Conservation (phyloP, 306 rosid genomes). For the Cyclanthera cordifolia region DNA sequence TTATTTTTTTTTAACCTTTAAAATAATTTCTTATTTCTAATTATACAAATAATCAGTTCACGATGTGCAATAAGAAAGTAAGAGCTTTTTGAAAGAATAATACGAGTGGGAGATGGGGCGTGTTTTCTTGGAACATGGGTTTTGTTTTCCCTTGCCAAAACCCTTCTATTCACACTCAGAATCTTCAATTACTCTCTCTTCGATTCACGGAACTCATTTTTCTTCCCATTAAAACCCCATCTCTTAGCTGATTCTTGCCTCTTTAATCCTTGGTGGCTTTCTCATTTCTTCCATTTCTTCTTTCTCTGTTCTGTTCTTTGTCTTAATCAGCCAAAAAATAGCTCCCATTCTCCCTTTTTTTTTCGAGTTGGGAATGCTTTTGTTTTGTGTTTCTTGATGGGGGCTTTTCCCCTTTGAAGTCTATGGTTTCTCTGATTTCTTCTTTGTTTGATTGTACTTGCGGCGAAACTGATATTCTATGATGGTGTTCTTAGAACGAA, state of each 20-base stretch:
- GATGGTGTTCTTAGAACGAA: not conserved
- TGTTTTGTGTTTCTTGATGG: not conserved
- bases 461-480: not conserved
- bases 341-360: not conserved
- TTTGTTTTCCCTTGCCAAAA: conserved; percentile 21
- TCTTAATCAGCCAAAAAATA: not conserved
- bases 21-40: too few species aligned
- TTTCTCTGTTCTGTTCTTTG: conserved; percentile 6
- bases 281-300: conserved; percentile 15
- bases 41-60: too few species aligned
- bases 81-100: not conserved
- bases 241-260: too few species aligned
- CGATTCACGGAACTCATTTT: conserved; percentile 21
- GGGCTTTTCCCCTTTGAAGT: not conserved
- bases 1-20: too few species aligned
- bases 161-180: conserved; percentile 50
- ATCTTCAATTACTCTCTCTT: conserved; percentile 18
- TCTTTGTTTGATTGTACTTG: not conserved
- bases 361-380: not conserved
- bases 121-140: conserved; percentile 42
- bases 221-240: conserved; percentile 8
- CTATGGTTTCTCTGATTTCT: not conserved
- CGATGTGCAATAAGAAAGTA: too few species aligned
- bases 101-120: conserved; percentile 4
- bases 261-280: not conserved